Base-by-base conservation (phyloP, 495 filamentous ascomycete species). In the Aspergillus taichungensis region DNA sequence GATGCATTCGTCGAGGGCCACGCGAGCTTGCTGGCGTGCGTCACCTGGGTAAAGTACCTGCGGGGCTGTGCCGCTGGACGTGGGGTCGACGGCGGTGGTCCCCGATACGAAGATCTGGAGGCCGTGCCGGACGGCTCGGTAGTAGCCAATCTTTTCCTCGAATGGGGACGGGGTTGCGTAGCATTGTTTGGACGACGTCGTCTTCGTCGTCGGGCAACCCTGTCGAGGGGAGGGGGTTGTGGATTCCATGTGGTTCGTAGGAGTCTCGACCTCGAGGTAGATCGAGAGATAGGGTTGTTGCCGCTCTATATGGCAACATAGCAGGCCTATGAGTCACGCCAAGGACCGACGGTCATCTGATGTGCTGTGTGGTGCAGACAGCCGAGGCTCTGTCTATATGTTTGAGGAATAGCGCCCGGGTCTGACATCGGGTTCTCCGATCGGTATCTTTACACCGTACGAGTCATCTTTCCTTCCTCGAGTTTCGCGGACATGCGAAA, bases 71-170 rank as follows among this genome's bases (percentile, higher is more conserved):
- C 51, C 39, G 8, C 65, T 49, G n/a, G 64, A 62, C 8, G 48
- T 34, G 2, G 61, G 61, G 34, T 69, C 64, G 38, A 64, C 59
- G 8, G 70, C 61, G 4, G 71, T 75, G 13, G 71, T 67, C 3
- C 71, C 71, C 10, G 71, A 68, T 18, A 75, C 68, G 48, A 64
- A 72, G 43, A 75, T 68, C 0, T 67, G 59, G n/a, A 54, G 49
- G 1, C 66, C 64, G 37, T 58, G 62, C 0, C 67, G 66, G 6
- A 75, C 57, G 8, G 71, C 71, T 18, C 71, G 68, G 36, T 71
- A 70, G 44, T 75, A 73, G 11, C 71, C 71, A 43, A 72, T 63
- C 10, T 41, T 47, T 27, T 60, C 52, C 51, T 75, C 70, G 52
- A 64, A 75, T 6, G 69, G 70, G 3, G 67, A 70, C 18, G 55